Conservation (phyloP, 192 early-diverging fungal species). For the Umbelopsis ramanniana region DNA sequence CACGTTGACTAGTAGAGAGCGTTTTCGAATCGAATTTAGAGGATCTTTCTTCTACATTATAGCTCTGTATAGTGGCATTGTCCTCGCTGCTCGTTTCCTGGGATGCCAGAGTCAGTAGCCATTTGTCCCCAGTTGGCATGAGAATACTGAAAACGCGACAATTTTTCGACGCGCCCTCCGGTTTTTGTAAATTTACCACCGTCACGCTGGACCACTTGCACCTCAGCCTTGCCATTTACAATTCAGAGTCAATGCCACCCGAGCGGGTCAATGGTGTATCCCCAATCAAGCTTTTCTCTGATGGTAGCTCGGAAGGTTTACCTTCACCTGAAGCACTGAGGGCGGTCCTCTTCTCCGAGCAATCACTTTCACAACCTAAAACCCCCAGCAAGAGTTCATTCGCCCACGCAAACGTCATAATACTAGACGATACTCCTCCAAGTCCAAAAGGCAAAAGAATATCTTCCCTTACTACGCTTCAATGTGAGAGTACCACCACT, state of each 20-base stretch:
- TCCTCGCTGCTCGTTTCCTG: not conserved
- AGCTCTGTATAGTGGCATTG: no score
- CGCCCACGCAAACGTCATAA: not conserved
- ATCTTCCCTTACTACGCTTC: not conserved
- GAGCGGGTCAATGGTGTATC: not conserved
- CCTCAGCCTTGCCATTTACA: not conserved
- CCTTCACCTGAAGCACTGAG: not conserved
- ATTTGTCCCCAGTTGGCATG: not conserved
- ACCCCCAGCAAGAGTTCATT: not conserved
- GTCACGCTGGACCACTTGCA: not conserved
- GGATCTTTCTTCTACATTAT: not conserved
- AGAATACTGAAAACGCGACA: not conserved
- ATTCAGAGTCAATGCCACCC: not conserved
- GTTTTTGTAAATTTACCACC: not conserved
- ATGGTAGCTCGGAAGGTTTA: not conserved
- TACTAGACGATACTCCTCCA: slow-evolving; percentile 12
- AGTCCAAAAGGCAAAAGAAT: not conserved
- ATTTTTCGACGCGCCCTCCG: not conserved
- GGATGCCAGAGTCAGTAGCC: not conserved
- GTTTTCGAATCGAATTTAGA: not conserved
- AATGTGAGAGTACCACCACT: not conserved
- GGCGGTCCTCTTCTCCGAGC: not conserved
- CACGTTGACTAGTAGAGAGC: no score
- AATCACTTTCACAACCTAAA: not conserved
- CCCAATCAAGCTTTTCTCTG: slow-evolving; percentile 9